Evolutionary conservation across 2,329 filamentous ascomycete species (phyloP).

Genomic region (Ambrosiella cleistominuta): DNA sequence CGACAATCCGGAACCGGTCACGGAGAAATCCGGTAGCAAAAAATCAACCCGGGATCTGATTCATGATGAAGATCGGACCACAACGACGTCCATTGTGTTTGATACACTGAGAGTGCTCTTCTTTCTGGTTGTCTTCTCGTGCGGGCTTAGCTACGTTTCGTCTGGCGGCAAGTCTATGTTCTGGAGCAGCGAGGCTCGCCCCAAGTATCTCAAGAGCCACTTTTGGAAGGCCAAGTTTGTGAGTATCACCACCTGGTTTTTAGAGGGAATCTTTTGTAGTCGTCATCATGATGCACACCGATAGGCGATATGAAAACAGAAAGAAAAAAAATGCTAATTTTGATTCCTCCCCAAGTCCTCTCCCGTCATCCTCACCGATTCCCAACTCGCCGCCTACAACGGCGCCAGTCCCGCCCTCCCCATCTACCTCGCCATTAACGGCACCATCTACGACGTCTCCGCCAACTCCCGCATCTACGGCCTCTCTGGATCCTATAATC

Average conservation of each 20-base stretch:
- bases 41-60: conserved; percentile 14
- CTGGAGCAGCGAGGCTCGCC: conserved; percentile 45
- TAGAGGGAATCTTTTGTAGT: no score
- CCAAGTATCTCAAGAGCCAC: conserved; percentile 42
- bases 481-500: conserved; percentile 69
- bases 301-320: no score
- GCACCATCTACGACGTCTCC: conserved; percentile 72
- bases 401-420: conserved; percentile 59
- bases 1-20: background rate
- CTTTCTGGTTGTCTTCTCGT: conserved; percentile 48
- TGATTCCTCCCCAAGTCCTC: conserved; percentile 33
- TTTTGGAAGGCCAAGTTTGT: conserved; percentile 46
- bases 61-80: conserved; percentile 45
- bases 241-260: conserved; percentile 17
- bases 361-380: conserved; percentile 40
- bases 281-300: no score
- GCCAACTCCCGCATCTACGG: conserved; percentile 53
- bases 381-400: conserved; percentile 57
- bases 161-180: conserved; percentile 51
- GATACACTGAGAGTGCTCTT: conserved; percentile 53
- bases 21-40: conserved; percentile 9
- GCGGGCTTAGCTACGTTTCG: conserved; percentile 57
- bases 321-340: conserved; percentile 1
- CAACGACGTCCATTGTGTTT: conserved; percentile 28
- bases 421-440: conserved; percentile 80